These are phyloP conservation scores for Wickerhamiella vanderwaltii DNA, from an alignment of 805 yeast species.

Conservation along the genomic window DNA sequence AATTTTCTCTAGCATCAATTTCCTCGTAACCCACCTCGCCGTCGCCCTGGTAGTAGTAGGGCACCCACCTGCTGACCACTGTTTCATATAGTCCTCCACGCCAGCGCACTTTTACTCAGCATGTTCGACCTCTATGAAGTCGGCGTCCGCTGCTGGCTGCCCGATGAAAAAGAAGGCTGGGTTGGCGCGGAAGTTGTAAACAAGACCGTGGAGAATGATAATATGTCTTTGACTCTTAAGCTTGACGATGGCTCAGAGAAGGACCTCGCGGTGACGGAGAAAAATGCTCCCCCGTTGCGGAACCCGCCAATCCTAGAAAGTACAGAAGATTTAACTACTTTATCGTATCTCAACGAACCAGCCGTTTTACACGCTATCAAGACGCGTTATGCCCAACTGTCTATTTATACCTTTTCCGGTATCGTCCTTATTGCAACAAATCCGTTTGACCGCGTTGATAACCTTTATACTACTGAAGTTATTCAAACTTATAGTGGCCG, in stretches of 20 bases:
- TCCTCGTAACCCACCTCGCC: no score
- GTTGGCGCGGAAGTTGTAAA: conserved; percentile 50
- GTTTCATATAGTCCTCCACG: no score
- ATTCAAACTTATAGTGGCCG: conserved; percentile 91
- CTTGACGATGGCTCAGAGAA: conserved; percentile 30
- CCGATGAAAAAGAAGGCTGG: conserved; percentile 65
- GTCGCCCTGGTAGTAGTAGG: no score
- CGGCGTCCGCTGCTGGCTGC: conserved; percentile 55
- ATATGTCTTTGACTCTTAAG: conserved; percentile 38
- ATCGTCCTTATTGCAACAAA: conserved; percentile 92
- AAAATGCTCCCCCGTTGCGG: conserved; percentile 58
- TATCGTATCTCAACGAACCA: conserved; percentile 90
- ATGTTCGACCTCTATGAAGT: conserved; percentile 22
- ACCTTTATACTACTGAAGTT: conserved; percentile 79
- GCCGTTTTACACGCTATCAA: conserved; percentile 90
- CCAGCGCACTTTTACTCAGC: conserved; percentile 10
- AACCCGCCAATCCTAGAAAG: conserved; percentile 89
- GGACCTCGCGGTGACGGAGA: conserved; percentile 27
- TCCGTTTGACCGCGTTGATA: conserved; percentile 89
- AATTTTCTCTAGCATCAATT: no score
- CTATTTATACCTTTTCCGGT: conserved; percentile 92
- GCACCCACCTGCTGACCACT: no score
- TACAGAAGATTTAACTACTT: conserved; percentile 84
- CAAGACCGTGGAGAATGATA: conserved; percentile 33
- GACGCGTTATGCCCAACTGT: conserved; percentile 76